These are phyloP conservation scores for Tolypocladium album DNA, from an alignment of 2,329 filamentous ascomycete genomes.

Conservation along the genomic window DNA sequence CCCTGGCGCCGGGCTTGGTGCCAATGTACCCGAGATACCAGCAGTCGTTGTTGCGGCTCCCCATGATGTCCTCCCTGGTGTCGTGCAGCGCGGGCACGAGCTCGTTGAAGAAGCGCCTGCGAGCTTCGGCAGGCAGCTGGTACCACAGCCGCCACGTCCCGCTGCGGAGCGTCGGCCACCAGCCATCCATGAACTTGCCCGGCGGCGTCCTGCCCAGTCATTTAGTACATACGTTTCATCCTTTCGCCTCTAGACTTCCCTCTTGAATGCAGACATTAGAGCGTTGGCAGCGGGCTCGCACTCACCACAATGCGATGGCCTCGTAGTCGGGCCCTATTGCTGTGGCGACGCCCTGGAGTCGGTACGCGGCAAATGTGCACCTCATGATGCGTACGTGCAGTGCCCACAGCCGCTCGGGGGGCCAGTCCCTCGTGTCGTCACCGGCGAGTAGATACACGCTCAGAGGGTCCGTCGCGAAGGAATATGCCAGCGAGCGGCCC, in stretches of 20 bases:
- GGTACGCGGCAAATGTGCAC: constrained; percentile 67
- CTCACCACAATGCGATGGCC: constrained; percentile 69
- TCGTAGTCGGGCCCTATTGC: constrained; percentile 68
- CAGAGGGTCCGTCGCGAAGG: constrained; percentile 66
- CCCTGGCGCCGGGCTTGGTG: constrained; percentile 57
- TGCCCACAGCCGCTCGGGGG: constrained; percentile 60
- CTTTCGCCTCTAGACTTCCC: no score
- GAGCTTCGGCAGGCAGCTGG: constrained; percentile 62
- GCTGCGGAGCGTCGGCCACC: constrained; percentile 59
- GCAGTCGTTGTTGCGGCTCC: constrained; percentile 52
- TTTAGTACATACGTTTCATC: neutral
- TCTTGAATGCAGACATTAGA: neutral
- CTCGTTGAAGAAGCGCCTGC: constrained; percentile 64
- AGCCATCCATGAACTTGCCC: constrained; percentile 61
- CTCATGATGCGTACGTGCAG: constrained; percentile 69
- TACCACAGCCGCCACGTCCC: constrained; percentile 72
- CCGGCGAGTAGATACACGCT: constrained; percentile 66
- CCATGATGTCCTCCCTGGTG: constrained; percentile 60
- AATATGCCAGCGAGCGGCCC: constrained; percentile 61
- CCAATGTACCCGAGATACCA: constrained; percentile 83
- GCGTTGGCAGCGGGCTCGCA: constrained; percentile 6
- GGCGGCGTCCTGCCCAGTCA: constrained; percentile 55
- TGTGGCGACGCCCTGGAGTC: constrained; percentile 62
- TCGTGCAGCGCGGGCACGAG: constrained; percentile 65
- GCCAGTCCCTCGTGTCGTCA: constrained; percentile 52